Percentiles rank a stretch among this genome's conserved stretches.
Conservation (phyloP, 768 basidiomycete species). For the Phanerochaete sordida region DNA sequence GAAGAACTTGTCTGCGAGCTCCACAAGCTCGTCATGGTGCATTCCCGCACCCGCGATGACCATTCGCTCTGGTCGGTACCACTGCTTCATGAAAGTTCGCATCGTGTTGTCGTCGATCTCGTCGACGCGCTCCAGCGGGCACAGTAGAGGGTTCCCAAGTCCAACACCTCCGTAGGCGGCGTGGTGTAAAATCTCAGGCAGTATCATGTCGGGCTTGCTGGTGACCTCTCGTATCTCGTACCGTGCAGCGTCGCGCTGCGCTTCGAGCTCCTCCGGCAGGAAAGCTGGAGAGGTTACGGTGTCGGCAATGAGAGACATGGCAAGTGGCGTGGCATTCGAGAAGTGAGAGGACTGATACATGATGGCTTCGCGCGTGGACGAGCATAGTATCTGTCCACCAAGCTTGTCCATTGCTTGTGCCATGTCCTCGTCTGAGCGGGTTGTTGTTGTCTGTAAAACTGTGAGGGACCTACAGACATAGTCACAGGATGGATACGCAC, state of each 20-base stretch:
- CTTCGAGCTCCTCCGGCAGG: conserved; percentile 71
- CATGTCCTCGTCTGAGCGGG: conserved; percentile 75
- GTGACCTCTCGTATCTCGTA: conserved; percentile 90
- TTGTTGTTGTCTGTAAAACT: conserved; percentile 61
- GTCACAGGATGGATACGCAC: conserved; percentile 35
- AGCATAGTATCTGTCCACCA: conserved; percentile 90
- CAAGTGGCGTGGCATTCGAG: conserved; percentile 73
- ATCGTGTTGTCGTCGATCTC: conserved; percentile 60
- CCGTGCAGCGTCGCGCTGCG: conserved; percentile 80
- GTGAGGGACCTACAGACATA: not conserved
- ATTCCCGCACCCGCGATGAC: conserved; percentile 94
- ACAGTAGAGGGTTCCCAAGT: conserved; percentile 88
- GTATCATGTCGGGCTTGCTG: conserved; percentile 87
- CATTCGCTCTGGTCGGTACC: conserved; percentile 94
- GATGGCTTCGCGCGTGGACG: conserved; percentile 89
- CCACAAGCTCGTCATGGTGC: conserved; percentile 84
- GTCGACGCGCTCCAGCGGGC: conserved; percentile 80
- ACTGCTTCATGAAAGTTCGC: conserved; percentile 62
- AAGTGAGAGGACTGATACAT: conserved; percentile 99
- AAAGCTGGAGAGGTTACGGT: conserved; percentile 81
- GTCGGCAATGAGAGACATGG: conserved; percentile 87
- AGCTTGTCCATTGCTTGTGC: conserved; percentile 73
- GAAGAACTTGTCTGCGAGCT: conserved; percentile 81
- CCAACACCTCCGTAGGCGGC: conserved; percentile 78
- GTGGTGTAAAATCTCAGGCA: conserved; percentile 86